phyloP scores from a whole-genome alignment of 2,329 filamentous ascomycete genomes.

The Thielaviopsis musarum region DNA sequence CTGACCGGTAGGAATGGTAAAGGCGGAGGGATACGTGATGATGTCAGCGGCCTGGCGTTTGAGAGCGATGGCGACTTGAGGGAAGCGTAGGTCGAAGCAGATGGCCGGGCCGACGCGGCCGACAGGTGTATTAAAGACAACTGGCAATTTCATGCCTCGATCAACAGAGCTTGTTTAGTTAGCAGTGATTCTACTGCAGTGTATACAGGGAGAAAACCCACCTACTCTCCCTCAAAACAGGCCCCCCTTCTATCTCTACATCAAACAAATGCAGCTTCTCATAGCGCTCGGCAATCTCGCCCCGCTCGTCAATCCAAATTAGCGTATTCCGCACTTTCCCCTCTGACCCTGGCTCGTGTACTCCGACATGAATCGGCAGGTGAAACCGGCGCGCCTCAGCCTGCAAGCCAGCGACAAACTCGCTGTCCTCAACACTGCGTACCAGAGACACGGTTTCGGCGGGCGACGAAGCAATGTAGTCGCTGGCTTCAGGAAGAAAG shows the following conservation, averaged over 20 bases:
- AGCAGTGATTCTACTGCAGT: not conserved
- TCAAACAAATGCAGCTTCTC: conserved; percentile 91
- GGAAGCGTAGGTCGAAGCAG: conserved; percentile 52
- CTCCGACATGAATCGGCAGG: conserved; percentile 68
- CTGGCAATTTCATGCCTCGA: conserved; percentile 42
- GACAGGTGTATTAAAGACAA: conserved; percentile 56
- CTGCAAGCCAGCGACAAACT: conserved; percentile 63
- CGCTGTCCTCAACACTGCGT: conserved; percentile 43
- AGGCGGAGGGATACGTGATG: conserved; percentile 76
- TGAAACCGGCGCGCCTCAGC: conserved; percentile 44
- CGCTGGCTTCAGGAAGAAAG: conserved; percentile 82
- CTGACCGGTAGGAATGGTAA: conserved; percentile 68
- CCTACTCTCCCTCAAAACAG: conserved; percentile 28
- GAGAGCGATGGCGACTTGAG: conserved; percentile 22
- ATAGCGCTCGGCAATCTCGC: conserved; percentile 30
- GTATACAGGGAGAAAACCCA: conserved; percentile 17
- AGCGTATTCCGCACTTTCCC: conserved; percentile 30
- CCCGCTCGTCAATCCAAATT: conserved; percentile 27
- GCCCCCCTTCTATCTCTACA: conserved; percentile 23
- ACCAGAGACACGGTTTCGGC: conserved; percentile 55
- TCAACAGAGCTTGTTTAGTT: conserved; percentile 34
- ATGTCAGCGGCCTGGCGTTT: conserved; percentile 40
- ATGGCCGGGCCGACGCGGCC: conserved; percentile 67
- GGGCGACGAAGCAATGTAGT: conserved; percentile 63
- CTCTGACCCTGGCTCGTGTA: conserved; percentile 53